These are phyloP conservation scores for Parachaetomium inaequale DNA, from an alignment of 495 filamentous ascomycete genomes.

Conservation along the genomic window DNA sequence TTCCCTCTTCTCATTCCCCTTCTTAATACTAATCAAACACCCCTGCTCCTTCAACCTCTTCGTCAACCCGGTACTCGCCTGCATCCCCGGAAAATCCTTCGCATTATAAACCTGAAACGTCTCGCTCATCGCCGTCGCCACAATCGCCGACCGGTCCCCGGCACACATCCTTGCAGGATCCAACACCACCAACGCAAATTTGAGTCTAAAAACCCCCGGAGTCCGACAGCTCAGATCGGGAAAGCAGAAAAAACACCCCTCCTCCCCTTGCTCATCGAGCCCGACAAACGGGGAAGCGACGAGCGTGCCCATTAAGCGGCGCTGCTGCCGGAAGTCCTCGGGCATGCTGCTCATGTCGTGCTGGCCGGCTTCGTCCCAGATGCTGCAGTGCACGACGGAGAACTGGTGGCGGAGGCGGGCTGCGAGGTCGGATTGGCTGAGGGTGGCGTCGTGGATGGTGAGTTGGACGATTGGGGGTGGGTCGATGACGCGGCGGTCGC, in stretches of 20 bases:
- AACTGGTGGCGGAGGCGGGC: slow-evolving; percentile 67
- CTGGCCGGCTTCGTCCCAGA: slow-evolving; percentile 59
- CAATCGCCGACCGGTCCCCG: slow-evolving; percentile 58
- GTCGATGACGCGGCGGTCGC: slow-evolving; percentile 90
- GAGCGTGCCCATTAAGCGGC: slow-evolving; percentile 74
- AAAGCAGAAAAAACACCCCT: slow-evolving; percentile 91
- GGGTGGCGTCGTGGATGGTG: slow-evolving; percentile 62
- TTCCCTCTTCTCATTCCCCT: slow-evolving; percentile 65
- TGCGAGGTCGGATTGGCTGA: slow-evolving; percentile 49
- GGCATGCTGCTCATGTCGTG: slow-evolving; percentile 59
- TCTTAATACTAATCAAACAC: slow-evolving; percentile 75
- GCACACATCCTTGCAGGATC: slow-evolving; percentile 46
- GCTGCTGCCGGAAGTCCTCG: slow-evolving; percentile 56
- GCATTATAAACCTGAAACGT: slow-evolving; percentile 86
- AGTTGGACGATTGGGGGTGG: slow-evolving; percentile 94
- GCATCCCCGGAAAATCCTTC: slow-evolving; percentile 97
- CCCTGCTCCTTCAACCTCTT: slow-evolving; percentile 70
- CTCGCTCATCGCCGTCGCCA: slow-evolving; percentile 67
- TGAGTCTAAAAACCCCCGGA: slow-evolving; percentile 74
- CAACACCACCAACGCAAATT: slow-evolving; percentile 83
- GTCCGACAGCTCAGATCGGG: slow-evolving; percentile 89
- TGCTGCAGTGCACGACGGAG: slow-evolving; percentile 79
- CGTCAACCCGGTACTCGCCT: slow-evolving; percentile 64
- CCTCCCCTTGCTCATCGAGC: slow-evolving; percentile 58
- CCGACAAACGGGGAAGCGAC: slow-evolving; percentile 72